phyloP scores from a whole-genome alignment of 306 rosid species.

The Alnus rubra region DNA sequence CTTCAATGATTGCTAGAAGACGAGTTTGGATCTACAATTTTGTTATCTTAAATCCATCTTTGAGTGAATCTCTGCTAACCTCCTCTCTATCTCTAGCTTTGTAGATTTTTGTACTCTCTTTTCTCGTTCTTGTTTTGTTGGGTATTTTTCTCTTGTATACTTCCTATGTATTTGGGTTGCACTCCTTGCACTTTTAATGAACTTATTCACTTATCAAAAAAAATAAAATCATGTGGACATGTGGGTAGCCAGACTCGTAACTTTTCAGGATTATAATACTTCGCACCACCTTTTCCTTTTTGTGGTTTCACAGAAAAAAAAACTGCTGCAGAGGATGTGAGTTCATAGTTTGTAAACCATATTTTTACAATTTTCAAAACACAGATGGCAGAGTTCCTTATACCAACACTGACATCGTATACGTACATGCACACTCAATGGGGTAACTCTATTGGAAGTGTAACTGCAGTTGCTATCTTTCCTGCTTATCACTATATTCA shows the following conservation, averaged over 20 bases:
- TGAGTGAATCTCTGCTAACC: too few species aligned
- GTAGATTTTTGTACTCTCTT: too few species aligned
- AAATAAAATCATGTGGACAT: not conserved
- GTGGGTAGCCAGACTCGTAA: not conserved
- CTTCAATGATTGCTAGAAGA: too few species aligned
- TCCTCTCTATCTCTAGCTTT: too few species aligned
- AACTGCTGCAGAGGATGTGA: not conserved
- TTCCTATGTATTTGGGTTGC: too few species aligned
- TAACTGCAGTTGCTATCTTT: not conserved
- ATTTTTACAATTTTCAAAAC: constrained; percentile 4
- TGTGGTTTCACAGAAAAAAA: constrained; percentile 7
- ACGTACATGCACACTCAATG: constrained; percentile 5
- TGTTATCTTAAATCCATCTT: too few species aligned
- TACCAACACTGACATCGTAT: not conserved
- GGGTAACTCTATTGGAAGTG: not conserved
- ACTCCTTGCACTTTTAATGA: too few species aligned
- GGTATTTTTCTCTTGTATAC: too few species aligned
- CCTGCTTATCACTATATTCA: not conserved
- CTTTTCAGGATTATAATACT: constrained; percentile 18
- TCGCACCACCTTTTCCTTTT: constrained; percentile 10
- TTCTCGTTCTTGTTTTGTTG: too few species aligned
- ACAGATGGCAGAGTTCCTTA: not conserved
- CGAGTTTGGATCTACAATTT: too few species aligned
- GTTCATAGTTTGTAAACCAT: constrained; percentile 8
- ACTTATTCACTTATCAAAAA: too few species aligned